Conservation (phyloP, 2,329 filamentous ascomycete genomes). For the Sclerotinia nivalis region DNA sequence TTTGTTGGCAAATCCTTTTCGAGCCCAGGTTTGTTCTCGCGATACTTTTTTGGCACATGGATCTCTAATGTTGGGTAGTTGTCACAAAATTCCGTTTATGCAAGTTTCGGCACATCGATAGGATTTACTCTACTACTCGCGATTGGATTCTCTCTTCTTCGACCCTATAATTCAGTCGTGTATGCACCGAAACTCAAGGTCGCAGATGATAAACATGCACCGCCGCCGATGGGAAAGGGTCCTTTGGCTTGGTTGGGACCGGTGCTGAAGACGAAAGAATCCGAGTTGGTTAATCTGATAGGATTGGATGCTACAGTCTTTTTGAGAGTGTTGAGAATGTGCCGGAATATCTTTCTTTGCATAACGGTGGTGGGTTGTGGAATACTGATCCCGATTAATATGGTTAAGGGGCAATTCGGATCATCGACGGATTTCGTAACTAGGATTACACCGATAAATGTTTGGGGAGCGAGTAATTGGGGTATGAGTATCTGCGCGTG, state of each 20-base stretch:
- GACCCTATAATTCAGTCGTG: slow-evolving; percentile 87
- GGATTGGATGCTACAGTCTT: slow-evolving; percentile 92
- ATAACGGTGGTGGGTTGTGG: slow-evolving; percentile 71
- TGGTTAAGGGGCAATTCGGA: slow-evolving; percentile 50
- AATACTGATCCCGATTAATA: slow-evolving; percentile 80
- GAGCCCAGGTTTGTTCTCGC: slow-evolving; percentile 30
- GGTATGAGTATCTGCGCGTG: slow-evolving; percentile 60
- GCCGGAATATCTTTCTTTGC: slow-evolving; percentile 80
- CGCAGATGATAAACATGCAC: slow-evolving; percentile 85
- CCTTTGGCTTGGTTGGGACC: slow-evolving; percentile 84
- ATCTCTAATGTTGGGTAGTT: slow-evolving; percentile 34
- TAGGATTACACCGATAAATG: slow-evolving; percentile 60
- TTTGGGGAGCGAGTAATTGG: slow-evolving; percentile 57
- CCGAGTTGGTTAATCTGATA: slow-evolving; percentile 74
- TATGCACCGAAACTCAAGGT: slow-evolving; percentile 95
- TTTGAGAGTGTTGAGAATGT: slow-evolving; percentile 85
- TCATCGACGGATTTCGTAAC: slow-evolving; percentile 49
- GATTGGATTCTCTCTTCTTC: slow-evolving; percentile 81
- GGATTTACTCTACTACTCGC: slow-evolving; percentile 73
- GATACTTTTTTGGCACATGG: background rate
- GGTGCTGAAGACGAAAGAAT: slow-evolving; percentile 74
- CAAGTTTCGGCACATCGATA: slow-evolving; percentile 78
- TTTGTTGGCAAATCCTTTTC: slow-evolving; percentile 39
- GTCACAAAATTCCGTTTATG: slow-evolving; percentile 63
- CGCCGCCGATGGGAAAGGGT: slow-evolving; percentile 83